Evolutionary conservation across 495 filamentous ascomycete species (phyloP).

Genomic region (Polyplosphaeria fusca): DNA sequence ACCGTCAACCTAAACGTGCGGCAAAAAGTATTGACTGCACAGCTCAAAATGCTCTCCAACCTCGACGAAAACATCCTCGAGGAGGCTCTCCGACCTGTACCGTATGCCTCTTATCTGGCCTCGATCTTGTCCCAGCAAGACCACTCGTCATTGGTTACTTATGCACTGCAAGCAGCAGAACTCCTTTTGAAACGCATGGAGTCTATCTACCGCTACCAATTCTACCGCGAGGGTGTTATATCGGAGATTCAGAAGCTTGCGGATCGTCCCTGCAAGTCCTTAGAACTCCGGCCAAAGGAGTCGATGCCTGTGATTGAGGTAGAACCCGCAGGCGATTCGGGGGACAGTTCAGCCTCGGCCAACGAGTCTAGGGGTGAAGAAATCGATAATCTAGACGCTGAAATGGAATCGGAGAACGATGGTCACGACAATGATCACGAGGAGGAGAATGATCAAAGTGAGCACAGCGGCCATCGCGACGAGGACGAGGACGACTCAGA

Average conservation of each 20-base stretch:
- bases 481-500: slow-evolving; percentile 49
- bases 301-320: slow-evolving; percentile 23
- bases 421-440: slow-evolving; percentile 60
- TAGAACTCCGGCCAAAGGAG: slow-evolving; percentile 30
- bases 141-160: slow-evolving; percentile 79
- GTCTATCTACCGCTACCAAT: slow-evolving; percentile 88
- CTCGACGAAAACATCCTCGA: slow-evolving; percentile 77
- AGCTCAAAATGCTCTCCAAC: slow-evolving; percentile 98
- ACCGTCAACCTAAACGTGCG: slow-evolving; percentile 96
- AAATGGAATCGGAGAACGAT: slow-evolving; percentile 51
- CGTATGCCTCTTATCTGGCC: slow-evolving; percentile 95
- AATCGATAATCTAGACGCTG: slow-evolving; percentile 53
- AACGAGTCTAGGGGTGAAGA: slow-evolving; percentile 46
- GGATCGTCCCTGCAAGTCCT: slow-evolving; percentile 47
- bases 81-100: slow-evolving; percentile 82
- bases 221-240: slow-evolving; percentile 96
- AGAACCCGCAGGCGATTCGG: slow-evolving; percentile 17
- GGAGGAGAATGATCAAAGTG: slow-evolving; percentile 52
- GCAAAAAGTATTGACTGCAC: slow-evolving; percentile 92
- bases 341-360: slow-evolving; percentile 8
- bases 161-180: slow-evolving; percentile 83
- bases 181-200: slow-evolving; percentile 79
- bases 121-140: slow-evolving; percentile 96
- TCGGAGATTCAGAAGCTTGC: slow-evolving; percentile 82
- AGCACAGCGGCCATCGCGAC: slow-evolving; percentile 61